Evolutionary conservation across 2,329 filamentous ascomycete genomes (phyloP), one percentile per base, ranked within the genome.

Genomic region (Aspergillus sergii): DNA sequence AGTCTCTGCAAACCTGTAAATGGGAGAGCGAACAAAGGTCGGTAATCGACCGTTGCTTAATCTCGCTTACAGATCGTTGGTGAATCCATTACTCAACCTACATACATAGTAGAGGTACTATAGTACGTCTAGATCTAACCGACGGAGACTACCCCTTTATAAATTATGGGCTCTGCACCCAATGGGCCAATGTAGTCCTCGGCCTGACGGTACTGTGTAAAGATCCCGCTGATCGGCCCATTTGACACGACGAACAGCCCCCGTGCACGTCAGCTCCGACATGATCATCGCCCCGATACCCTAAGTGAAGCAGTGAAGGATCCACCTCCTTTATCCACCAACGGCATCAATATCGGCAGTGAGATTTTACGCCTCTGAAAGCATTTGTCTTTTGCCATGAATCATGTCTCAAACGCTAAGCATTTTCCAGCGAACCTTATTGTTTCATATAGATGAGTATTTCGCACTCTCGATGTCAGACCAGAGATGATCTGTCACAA

Each of bases 321-420:
- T 30, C 48, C 48, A 51, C 48, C 28, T 5, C 10, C 48, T 32
- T 51, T 51, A 51, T 32, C 28, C 48, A 51, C 48, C 48, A 11
- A 34, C 48, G 48, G 48, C 48, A 34, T 51, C 48, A 32, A 51
- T 10, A 32, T 51, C 48, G 48, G 48, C 28, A 51, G 10, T 51
- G 48, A 19, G 19, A 19, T 9, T 23, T 21, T 21, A 10, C 16
- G 34, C 48, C n/a, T 32, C 77, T 23, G 78, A 82, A 26, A 48
- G 14, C 11, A 12, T 28, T 34, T 12, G 28, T 4, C 23, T n/a
- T 30, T 10, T n/a, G 16, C 8, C 48, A 34, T 51, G 48, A 32
- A 34, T 32, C 16, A 51, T n/a, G 48, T 34, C 19, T 34, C 4
- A 34, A n/a, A 21, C 16, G 28, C 46, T 4, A 30, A 19, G 26